Percentiles rank a stretch among this genome's conserved stretches.
Evolutionary conservation across 2,329 filamentous ascomycete genomes (phyloP).

Genomic region (Xylariaceae sp.): DNA sequence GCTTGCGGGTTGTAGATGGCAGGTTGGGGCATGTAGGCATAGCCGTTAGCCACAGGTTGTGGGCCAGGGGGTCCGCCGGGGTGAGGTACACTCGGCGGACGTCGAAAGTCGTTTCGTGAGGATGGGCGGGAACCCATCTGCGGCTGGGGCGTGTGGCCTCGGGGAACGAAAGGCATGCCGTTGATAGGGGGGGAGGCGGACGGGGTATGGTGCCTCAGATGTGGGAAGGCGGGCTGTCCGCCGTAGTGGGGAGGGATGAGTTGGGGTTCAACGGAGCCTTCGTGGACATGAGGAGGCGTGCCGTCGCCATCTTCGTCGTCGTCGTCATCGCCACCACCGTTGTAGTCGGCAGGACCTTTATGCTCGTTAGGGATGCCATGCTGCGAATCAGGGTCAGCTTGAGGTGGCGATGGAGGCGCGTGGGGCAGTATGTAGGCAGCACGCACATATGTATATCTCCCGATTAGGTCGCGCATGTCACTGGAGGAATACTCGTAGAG

Average conservation of each 20-base stretch:
- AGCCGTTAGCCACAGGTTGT: constrained; percentile 61
- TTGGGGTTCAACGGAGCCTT: constrained; percentile 44
- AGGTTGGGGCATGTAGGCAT: constrained; percentile 80
- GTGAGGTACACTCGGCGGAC: constrained; percentile 70
- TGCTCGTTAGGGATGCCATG: constrained; percentile 93
- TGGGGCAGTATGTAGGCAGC: not conserved
- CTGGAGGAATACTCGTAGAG: constrained; percentile 95
- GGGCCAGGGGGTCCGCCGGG: constrained; percentile 57
- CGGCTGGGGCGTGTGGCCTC: constrained; percentile 79
- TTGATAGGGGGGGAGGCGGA: constrained; percentile 90
- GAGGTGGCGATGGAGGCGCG: constrained; percentile 1
- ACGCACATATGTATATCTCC: constrained; percentile 86
- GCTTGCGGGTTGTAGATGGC: constrained; percentile 74
- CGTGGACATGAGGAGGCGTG: constrained; percentile 67
- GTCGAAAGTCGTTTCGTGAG: constrained; percentile 75
- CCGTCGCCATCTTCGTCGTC: constrained; percentile 73
- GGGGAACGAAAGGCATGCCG: constrained; percentile 64
- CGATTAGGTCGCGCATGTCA: constrained; percentile 88
- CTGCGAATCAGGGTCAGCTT: constrained; percentile 42
- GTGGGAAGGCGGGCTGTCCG: constrained; percentile 66
- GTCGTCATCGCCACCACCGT: constrained; percentile 81
- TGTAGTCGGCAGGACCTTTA: constrained; percentile 91
- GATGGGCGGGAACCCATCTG: constrained; percentile 69
- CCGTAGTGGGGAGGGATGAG: constrained; percentile 70
- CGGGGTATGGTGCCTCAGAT: constrained; percentile 76